Evolutionary conservation across 1,139 yeast genomes (phyloP).

Genomic region (Lodderomyces metapsilosis): DNA sequence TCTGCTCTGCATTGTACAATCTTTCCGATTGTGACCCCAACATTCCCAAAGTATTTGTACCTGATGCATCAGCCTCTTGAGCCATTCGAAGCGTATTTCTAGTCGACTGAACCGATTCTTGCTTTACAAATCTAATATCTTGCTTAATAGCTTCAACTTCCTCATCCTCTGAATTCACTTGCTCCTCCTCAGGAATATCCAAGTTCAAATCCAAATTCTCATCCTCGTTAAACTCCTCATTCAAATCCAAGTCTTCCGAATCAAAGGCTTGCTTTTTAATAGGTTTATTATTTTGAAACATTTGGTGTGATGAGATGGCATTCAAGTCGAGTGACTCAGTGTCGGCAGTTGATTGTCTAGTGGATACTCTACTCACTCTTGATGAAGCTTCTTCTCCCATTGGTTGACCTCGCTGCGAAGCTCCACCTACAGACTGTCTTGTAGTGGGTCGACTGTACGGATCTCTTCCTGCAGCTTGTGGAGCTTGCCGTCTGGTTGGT

Average conservation of each 20-base stretch:
- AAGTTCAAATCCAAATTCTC: constrained; percentile 32
- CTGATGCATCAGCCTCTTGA: constrained; percentile 88
- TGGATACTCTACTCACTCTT: constrained; percentile 7
- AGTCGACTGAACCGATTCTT: constrained; percentile 82
- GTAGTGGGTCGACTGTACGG: constrained; percentile 1
- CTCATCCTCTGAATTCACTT: constrained; percentile 65
- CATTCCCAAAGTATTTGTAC: constrained; percentile 86
- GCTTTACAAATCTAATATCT: constrained; percentile 81
- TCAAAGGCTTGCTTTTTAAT: constrained; percentile 21
- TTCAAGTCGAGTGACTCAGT: constrained; percentile 43
- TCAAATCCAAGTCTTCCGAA: constrained; percentile 30
- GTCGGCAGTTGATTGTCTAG: constrained; percentile 18
- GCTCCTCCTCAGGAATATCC: constrained; percentile 47
- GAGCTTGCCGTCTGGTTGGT: constrained; percentile 4
- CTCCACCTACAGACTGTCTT: neutral
- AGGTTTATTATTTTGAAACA: constrained; percentile 28
- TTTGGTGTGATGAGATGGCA: constrained; percentile 38
- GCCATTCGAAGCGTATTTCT: constrained; percentile 87
- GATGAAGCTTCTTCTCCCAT: neutral
- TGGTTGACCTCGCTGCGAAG: neutral
- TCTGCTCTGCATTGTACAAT: constrained; percentile 75
- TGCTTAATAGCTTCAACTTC: constrained; percentile 88
- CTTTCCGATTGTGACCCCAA: constrained; percentile 90
- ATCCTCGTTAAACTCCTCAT: constrained; percentile 29
- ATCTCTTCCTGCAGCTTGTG: neutral